These are phyloP conservation scores for Naganishia liquefaciens DNA, from an alignment of 1,284 basidiomycete species.

Conservation along the genomic window DNA sequence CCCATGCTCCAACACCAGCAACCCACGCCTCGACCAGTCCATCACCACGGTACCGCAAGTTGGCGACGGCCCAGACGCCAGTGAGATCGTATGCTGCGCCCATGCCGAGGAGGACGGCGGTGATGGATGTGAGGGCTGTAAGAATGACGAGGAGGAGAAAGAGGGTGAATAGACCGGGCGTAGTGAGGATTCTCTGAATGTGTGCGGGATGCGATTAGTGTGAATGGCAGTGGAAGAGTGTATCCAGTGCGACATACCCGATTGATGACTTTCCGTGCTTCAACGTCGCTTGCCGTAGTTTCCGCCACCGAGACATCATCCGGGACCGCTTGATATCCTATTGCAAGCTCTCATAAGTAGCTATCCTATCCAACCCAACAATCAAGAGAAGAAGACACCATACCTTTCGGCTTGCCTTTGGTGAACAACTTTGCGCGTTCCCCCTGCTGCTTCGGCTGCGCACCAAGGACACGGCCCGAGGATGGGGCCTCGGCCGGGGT, in stretches of 20 bases:
- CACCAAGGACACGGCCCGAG: conserved; percentile 3
- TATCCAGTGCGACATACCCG: conserved; percentile 1
- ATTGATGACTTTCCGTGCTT: neutral
- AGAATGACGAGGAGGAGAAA: conserved; percentile 43
- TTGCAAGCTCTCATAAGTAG: too few species aligned
- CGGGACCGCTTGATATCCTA: neutral
- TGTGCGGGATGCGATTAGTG: conserved; percentile 3
- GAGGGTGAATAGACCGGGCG: conserved; percentile 40
- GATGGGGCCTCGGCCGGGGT: neutral
- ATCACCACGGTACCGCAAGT: conserved; percentile 39
- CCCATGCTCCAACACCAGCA: conserved; percentile 46
- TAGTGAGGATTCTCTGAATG: conserved; percentile 44
- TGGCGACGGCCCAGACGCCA: conserved; percentile 20
- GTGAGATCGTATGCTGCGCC: conserved; percentile 43
- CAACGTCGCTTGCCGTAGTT: conserved; percentile 1
- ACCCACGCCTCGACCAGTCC: conserved; percentile 49
- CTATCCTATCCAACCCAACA: too few species aligned
- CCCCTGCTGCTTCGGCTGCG: neutral
- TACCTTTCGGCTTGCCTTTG: neutral
- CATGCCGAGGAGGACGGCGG: conserved; percentile 43
- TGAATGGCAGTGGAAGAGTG: neutral
- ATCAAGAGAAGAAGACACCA: too few species aligned
- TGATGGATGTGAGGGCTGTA: conserved; percentile 39
- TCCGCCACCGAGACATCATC: conserved; percentile 2
- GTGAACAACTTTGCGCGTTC: conserved; percentile 3